Percentiles rank a stretch among this genome's conserved stretches.
phyloP scores from a whole-genome alignment of 1,284 basidiomycete species.

The Ustilago shanxiensis region DNA sequence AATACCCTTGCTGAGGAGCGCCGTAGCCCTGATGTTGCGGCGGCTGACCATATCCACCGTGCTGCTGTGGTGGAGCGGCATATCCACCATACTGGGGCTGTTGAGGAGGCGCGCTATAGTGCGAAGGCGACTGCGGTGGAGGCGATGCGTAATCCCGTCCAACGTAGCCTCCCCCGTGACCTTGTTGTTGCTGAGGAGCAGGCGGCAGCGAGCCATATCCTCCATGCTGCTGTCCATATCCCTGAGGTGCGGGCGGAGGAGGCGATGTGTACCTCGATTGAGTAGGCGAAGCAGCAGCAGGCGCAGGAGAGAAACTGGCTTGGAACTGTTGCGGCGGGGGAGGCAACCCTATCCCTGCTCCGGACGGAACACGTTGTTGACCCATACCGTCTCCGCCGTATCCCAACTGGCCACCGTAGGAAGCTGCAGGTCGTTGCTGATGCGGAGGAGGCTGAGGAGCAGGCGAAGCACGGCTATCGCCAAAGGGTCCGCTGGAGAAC shows the following conservation, averaged over 20 bases:
- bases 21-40: constrained; percentile 16
- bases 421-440: constrained; percentile 15
- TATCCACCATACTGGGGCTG: constrained; percentile 20
- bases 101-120: constrained; percentile 11
- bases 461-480: constrained; percentile 29
- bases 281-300: constrained; percentile 8
- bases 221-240: constrained; percentile 3
- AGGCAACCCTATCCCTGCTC: constrained; percentile 17
- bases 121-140: constrained; percentile 18
- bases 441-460: constrained; percentile 16
- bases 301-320: constrained; percentile 12
- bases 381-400: constrained; percentile 10
- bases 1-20: constrained; percentile 21
- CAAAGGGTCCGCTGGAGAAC: constrained; percentile 45
- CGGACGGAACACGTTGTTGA: constrained; percentile 3
- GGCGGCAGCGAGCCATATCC: constrained; percentile 24
- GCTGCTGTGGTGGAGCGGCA: constrained; percentile 1
- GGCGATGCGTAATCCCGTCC: constrained; percentile 16
- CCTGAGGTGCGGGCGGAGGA: constrained; percentile 8
- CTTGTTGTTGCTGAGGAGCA: constrained; percentile 23
- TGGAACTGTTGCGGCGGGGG: constrained; percentile 42
- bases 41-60: constrained; percentile 6
- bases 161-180: constrained; percentile 17
- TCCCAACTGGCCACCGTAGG: constrained; percentile 12
- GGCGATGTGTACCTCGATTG: constrained; percentile 35